Evolutionary conservation across 139 green algal species (phyloP).

Genomic region (Closterium sp.): DNA sequence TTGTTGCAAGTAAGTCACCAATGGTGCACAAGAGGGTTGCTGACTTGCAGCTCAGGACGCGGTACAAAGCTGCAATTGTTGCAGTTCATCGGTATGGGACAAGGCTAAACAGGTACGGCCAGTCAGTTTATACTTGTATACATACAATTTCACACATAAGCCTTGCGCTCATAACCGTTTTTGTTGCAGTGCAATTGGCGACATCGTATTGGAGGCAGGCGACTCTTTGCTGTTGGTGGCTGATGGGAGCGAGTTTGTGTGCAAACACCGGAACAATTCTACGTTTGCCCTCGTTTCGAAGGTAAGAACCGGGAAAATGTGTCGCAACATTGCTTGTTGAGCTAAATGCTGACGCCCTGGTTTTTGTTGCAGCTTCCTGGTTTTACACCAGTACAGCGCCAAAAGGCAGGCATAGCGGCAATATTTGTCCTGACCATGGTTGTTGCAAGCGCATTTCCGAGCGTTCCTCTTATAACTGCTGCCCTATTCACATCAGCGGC

Average conservation of each 20-base stretch:
- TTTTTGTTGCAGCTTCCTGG: constrained; percentile 31
- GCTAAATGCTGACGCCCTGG: not conserved
- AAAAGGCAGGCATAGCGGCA: constrained; percentile 24
- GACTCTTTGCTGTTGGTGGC: constrained; percentile 38
- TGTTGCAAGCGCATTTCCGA: constrained; percentile 55
- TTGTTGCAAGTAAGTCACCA: constrained; percentile 55
- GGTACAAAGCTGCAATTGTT: constrained; percentile 77
- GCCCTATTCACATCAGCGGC: constrained; percentile 59
- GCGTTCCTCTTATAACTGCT: constrained; percentile 55
- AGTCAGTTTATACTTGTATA: not conserved
- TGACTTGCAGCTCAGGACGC: constrained; percentile 68
- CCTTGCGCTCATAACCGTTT: not conserved
- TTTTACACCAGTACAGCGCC: constrained; percentile 36
- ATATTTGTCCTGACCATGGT: constrained; percentile 67
- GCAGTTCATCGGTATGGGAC: constrained; percentile 66
- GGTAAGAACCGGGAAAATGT: not conserved
- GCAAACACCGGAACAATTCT: constrained; percentile 41
- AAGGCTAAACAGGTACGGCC: constrained; percentile 23
- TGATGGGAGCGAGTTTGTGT: constrained; percentile 35
- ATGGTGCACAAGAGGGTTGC: constrained; percentile 59
- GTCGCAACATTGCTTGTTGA: not conserved
- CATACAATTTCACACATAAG: no score
- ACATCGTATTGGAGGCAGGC: constrained; percentile 27
- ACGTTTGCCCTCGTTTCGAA: constrained; percentile 42
- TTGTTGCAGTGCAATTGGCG: constrained; percentile 24